A percentile compares a stretch with the other conserved stretches of the same genome.
Conservation (phyloP, 495 filamentous ascomycete genomes). For the Hyaloscypha hepaticicola region DNA sequence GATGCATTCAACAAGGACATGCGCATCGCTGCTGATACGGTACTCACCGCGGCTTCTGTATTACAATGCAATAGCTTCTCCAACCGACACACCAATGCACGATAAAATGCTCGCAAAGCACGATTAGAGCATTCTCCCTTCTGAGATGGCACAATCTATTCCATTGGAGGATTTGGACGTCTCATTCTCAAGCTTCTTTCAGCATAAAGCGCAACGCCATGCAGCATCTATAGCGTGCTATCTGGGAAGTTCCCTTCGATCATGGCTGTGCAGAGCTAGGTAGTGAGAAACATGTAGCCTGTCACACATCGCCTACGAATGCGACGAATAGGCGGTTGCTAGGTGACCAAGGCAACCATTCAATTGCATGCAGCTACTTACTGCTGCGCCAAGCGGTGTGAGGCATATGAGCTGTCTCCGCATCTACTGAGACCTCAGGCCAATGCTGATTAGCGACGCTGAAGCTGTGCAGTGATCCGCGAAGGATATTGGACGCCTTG, state of each 20-base stretch:
- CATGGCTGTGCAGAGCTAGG: background rate
- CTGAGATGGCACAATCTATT: too few species aligned
- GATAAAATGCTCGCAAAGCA: too few species aligned
- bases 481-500: background rate
- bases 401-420: background rate
- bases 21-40: background rate
- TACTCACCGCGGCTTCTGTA: background rate
- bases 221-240: background rate
- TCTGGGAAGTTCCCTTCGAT: background rate
- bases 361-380: background rate
- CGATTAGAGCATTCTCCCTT: too few species aligned
- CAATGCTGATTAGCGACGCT: background rate
- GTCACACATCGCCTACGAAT: background rate
- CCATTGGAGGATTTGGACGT: too few species aligned
- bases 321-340: background rate
- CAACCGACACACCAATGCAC: background rate
- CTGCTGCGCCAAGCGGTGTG: background rate
- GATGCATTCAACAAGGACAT: background rate
- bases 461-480: background rate
- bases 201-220: background rate
- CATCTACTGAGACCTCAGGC: background rate
- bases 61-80: background rate
- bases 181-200: too few species aligned
- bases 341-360: background rate
- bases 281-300: background rate